Evolutionary conservation across 2,329 filamentous ascomycete species (phyloP).

Genomic region (Penicillium sp.): DNA sequence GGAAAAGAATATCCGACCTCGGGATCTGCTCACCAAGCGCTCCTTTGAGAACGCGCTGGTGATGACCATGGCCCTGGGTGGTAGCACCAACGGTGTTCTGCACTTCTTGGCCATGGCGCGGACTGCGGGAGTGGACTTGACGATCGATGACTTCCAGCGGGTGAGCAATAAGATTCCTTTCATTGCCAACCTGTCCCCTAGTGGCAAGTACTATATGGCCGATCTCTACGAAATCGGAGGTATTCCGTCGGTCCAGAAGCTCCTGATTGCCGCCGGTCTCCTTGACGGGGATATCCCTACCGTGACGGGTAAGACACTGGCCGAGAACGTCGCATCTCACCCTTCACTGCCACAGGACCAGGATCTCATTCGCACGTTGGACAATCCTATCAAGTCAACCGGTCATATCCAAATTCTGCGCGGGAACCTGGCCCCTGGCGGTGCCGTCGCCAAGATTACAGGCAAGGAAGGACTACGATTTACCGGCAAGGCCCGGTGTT

Average conservation of each 20-base stretch:
- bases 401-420: slow-evolving; percentile 86
- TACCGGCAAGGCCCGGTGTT: slow-evolving; percentile 76
- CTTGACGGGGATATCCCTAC: slow-evolving; percentile 77
- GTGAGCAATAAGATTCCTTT: slow-evolving; percentile 81
- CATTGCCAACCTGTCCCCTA: slow-evolving; percentile 80
- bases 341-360: slow-evolving; percentile 76
- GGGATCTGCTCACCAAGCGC: slow-evolving; percentile 73
- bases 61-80: slow-evolving; percentile 88
- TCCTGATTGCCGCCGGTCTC: slow-evolving; percentile 72
- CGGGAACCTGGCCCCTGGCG: slow-evolving; percentile 83
- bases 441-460: slow-evolving; percentile 93
- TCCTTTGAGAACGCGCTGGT: slow-evolving; percentile 87
- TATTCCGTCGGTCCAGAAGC: slow-evolving; percentile 80
- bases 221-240: slow-evolving; percentile 84
- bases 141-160: slow-evolving; percentile 77
- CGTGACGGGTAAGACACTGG: slow-evolving; percentile 79
- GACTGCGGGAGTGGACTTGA: slow-evolving; percentile 73
- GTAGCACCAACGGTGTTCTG: slow-evolving; percentile 83
- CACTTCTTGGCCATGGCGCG: slow-evolving; percentile 90
- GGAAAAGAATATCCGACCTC: slow-evolving; percentile 76
- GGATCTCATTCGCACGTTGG: slow-evolving; percentile 75
- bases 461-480: slow-evolving; percentile 88
- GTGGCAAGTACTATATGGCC: slow-evolving; percentile 81
- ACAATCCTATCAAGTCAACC: slow-evolving; percentile 78
- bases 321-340: slow-evolving; percentile 74